A percentile compares a stretch with the other conserved stretches of the same genome.
phyloP scores from a whole-genome alignment of 495 filamentous ascomycete genomes.

The Thermothielavioides terrestris region DNA sequence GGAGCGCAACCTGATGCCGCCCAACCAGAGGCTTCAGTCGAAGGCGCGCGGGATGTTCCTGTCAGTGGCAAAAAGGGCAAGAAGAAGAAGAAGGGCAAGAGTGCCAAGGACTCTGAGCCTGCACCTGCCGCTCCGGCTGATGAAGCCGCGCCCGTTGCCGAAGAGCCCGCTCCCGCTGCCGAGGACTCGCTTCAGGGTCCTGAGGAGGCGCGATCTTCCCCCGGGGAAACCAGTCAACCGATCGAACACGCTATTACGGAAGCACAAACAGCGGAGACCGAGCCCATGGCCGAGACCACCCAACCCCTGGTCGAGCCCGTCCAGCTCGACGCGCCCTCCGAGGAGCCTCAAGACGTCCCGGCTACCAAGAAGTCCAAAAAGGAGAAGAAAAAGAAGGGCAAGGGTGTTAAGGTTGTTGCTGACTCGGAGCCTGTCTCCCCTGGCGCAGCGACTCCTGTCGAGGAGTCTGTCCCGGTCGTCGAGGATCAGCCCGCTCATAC shows the following conservation, averaged over 20 bases:
- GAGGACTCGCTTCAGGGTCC: not conserved
- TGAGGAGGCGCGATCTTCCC: not conserved
- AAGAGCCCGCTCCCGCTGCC: not conserved
- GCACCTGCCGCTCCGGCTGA: not conserved
- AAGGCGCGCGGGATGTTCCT: not conserved
- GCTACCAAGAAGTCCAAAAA: no score
- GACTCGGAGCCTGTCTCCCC: no score
- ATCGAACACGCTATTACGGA: no score
- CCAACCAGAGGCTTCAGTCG: not conserved
- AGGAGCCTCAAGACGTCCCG: no score
- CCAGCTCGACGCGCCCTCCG: no score
- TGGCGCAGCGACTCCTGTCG: not conserved
- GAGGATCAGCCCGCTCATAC: not conserved
- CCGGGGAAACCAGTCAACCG: no score
- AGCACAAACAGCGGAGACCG: no score
- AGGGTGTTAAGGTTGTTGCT: no score
- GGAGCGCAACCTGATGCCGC: no score
- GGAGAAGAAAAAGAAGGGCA: no score
- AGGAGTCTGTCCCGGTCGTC: not conserved
- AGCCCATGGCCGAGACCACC: no score
- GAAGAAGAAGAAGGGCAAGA: constrained; percentile 16
- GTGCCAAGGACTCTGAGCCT: not conserved
- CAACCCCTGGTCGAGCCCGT: no score
- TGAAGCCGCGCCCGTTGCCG: not conserved
- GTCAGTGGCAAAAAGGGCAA: constrained; percentile 17